Base-by-base conservation (phyloP, 2,329 filamentous ascomycete species). In the Aspergillus novofumigatus region DNA sequence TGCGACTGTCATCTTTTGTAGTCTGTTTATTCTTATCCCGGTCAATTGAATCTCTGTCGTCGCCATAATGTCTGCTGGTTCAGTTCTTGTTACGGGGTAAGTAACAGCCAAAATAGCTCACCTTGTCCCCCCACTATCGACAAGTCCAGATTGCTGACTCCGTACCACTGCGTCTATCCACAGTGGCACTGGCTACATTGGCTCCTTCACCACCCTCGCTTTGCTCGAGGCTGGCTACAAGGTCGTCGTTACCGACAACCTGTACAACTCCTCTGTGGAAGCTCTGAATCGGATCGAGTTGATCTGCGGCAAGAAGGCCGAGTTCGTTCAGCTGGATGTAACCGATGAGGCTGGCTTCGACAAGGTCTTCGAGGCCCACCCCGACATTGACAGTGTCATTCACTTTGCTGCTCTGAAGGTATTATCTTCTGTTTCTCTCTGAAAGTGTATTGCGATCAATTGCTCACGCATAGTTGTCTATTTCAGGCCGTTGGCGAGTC, bases 141-240 rank as follows among this genome's bases (percentile, higher is more conserved):
- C 32, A 8, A 20, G 23, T 45, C 64, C 64, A 67, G 67, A 65
- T 62, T 54, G 62, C 64, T 58, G 49, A 59, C 65, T 67, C 59
- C 58, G 53, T 59, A 67, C 54, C 53, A 26, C 20, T 44, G 20
- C 3, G 23, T 25, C 21, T 25, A 47, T 14, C 44, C 21, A 59
- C 74, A 97, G 94, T 84, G 94, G 94, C 72, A 96, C 92, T 64
- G 94, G 94, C 80, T 99, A 99, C 83, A 99, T 99, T 77, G 94
- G 94, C 75, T 97, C 93, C 52, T 97, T 97, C 83, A 99, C 94
- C 60, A 82, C 90, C 56, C 87, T 99, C 52, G 88, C 92, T 54
- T 90, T 99, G 26, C 90, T 99, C 66, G 84, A 97, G 73, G 90
- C 94, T 71, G 92, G 87, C 75, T 97, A 97, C 84, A 88, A 97